Conservation (phyloP, 2,329 filamentous ascomycete genomes). For the Aureobasidium sp. region DNA sequence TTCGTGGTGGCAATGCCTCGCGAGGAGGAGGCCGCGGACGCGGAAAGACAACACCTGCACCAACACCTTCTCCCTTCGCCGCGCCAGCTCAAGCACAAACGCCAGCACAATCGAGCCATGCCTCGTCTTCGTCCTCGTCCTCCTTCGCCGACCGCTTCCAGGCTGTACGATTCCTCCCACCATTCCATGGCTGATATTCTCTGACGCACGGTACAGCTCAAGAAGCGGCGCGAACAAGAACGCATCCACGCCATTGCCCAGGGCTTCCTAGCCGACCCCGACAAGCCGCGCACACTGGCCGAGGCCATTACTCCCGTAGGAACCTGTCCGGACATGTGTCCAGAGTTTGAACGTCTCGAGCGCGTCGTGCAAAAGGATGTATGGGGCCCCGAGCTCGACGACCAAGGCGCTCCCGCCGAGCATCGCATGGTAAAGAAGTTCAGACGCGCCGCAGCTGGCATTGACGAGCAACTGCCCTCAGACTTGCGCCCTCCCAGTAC, state of each 20-base stretch:
- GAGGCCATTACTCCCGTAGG: slow-evolving; percentile 55
- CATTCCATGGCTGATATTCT: neutral
- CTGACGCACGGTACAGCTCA: slow-evolving; percentile 27
- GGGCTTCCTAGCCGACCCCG: slow-evolving; percentile 49
- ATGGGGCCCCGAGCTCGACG: slow-evolving; percentile 44
- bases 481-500: slow-evolving; percentile 50
- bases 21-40: slow-evolving; percentile 1
- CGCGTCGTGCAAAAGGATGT: slow-evolving; percentile 54
- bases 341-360: slow-evolving; percentile 53
- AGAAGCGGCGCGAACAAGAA: slow-evolving; percentile 41
- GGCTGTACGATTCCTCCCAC: slow-evolving; percentile 5
- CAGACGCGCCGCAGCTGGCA: slow-evolving; percentile 52
- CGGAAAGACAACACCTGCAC: neutral
- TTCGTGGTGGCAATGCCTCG: neutral
- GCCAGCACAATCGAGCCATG: neutral
- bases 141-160: slow-evolving; percentile 9
- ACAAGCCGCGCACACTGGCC: slow-evolving; percentile 49
- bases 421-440: slow-evolving; percentile 56
- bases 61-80: slow-evolving; percentile 5
- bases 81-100: neutral
- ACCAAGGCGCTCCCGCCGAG: slow-evolving; percentile 33
- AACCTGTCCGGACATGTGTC: slow-evolving; percentile 56
- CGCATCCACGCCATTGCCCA: slow-evolving; percentile 42
- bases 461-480: slow-evolving; percentile 54
- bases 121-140: neutral